Conservation (phyloP, 495 filamentous ascomycete genomes). For the Chaetomium cochliodes region DNA sequence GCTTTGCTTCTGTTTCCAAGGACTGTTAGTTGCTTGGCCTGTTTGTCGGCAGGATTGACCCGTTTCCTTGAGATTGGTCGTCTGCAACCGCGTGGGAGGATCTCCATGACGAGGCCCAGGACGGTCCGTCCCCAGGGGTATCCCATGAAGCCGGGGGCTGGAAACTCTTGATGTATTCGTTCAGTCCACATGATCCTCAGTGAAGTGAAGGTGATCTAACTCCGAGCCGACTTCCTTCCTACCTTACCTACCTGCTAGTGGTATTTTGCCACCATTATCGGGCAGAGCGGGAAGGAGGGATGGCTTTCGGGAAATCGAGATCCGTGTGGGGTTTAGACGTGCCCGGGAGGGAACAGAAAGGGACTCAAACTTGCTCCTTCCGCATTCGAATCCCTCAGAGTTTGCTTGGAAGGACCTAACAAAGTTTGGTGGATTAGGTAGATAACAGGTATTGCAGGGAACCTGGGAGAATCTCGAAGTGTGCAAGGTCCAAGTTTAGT, state of each 20-base stretch:
- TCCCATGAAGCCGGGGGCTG: background rate
- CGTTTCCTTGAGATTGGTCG: background rate
- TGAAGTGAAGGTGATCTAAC: no score
- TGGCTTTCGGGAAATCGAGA: no score
- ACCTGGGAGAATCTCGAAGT: no score
- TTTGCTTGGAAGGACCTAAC: background rate
- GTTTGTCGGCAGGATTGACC: background rate
- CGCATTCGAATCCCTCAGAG: background rate
- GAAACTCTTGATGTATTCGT: background rate
- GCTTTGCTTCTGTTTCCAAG: background rate
- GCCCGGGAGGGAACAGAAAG: background rate
- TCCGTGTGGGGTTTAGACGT: background rate
- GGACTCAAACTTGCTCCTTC: slow-evolving; percentile 6
- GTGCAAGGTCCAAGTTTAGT: no score
- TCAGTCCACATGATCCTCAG: background rate
- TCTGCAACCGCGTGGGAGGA: background rate
- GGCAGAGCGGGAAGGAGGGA: slow-evolving; percentile 12
- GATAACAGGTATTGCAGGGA: no score
- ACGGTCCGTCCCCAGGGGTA: background rate
- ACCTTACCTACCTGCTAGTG: no score
- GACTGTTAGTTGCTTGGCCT: background rate
- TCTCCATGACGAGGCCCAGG: background rate
- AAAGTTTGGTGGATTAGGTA: background rate
- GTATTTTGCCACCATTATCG: background rate
- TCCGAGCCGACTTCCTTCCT: background rate